Percentiles rank a stretch among this genome's conserved stretches.
Evolutionary conservation across 495 filamentous ascomycete species (phyloP).

Genomic region (Trichoderma gamsii): DNA sequence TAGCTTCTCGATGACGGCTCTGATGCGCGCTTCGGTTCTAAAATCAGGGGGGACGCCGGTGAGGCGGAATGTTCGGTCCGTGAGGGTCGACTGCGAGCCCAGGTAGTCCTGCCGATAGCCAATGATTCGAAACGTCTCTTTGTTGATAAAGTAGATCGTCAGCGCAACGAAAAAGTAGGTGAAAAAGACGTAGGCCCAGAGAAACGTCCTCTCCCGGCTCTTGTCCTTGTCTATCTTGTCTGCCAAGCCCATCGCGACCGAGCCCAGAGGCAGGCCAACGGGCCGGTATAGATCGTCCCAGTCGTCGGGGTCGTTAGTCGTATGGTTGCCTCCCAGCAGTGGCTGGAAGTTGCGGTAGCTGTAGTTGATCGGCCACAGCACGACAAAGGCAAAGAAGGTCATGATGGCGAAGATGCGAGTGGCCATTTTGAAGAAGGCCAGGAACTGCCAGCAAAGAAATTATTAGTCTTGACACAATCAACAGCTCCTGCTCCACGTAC

Average conservation of each 20-base stretch:
- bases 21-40: slow-evolving; percentile 74
- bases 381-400: slow-evolving; percentile 68
- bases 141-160: slow-evolving; percentile 74
- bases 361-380: slow-evolving; percentile 82
- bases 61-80: slow-evolving; percentile 85
- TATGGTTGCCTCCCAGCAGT: neutral
- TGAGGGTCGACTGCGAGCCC: slow-evolving; percentile 85
- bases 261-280: slow-evolving; percentile 18
- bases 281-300: neutral
- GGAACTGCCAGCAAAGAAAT: slow-evolving; percentile 51
- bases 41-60: slow-evolving; percentile 82
- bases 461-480: neutral
- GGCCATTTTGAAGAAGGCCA: slow-evolving; percentile 91
- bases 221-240: slow-evolving; percentile 25
- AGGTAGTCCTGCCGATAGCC: slow-evolving; percentile 83
- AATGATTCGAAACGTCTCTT: slow-evolving; percentile 77
- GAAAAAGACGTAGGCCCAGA: slow-evolving; percentile 93
- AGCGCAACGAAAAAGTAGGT: slow-evolving; percentile 83
- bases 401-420: slow-evolving; percentile 73
- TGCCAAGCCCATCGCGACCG: slow-evolving; percentile 17
- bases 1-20: slow-evolving; percentile 78
- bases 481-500: slow-evolving; percentile 41
- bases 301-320: neutral
- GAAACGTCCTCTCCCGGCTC: slow-evolving; percentile 47
- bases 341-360: slow-evolving; percentile 38